Evolutionary conservation across 2,329 filamentous ascomycete genomes (phyloP).

Genomic region (Fonsecaea monophora): DNA sequence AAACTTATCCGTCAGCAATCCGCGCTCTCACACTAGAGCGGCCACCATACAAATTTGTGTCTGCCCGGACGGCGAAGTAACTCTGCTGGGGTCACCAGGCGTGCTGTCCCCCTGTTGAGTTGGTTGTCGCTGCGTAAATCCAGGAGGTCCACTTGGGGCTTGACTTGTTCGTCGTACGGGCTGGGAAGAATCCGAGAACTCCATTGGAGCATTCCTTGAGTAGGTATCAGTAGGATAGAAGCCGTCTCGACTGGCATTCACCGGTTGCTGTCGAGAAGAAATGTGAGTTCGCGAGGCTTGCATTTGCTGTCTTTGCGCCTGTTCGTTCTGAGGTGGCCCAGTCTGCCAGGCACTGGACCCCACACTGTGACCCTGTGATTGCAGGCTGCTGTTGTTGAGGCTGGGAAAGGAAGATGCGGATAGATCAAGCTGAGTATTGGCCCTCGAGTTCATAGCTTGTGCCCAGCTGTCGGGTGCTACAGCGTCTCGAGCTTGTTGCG

Average conservation of each 20-base stretch:
- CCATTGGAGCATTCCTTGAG: conserved; percentile 37
- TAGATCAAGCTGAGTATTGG: conserved; percentile 37
- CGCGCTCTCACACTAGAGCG: background rate
- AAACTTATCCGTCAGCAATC: conserved; percentile 11
- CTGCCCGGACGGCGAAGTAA: conserved; percentile 38
- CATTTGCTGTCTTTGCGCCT: conserved; percentile 33
- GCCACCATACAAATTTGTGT: conserved; percentile 34
- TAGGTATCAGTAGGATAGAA: conserved; percentile 38
- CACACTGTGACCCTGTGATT: conserved; percentile 33
- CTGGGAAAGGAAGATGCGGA: conserved; percentile 41
- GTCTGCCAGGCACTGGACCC: conserved; percentile 40
- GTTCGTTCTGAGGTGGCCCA: conserved; percentile 38
- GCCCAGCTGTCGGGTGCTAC: conserved; percentile 38
- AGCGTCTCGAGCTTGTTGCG: conserved; percentile 33
- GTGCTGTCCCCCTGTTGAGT: conserved; percentile 31
- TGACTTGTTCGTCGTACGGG: conserved; percentile 32
- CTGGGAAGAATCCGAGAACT: conserved; percentile 34
- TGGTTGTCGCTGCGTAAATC: conserved; percentile 34
- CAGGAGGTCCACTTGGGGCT: conserved; percentile 35
- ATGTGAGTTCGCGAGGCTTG: conserved; percentile 28
- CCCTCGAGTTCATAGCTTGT: conserved; percentile 38
- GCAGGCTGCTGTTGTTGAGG: conserved; percentile 36
- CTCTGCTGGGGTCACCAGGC: conserved; percentile 36
- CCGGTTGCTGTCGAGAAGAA: conserved; percentile 33
- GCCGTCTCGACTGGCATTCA: conserved; percentile 26